Conservation (phyloP, 495 filamentous ascomycete genomes). For the Trichoderma virens region DNA sequence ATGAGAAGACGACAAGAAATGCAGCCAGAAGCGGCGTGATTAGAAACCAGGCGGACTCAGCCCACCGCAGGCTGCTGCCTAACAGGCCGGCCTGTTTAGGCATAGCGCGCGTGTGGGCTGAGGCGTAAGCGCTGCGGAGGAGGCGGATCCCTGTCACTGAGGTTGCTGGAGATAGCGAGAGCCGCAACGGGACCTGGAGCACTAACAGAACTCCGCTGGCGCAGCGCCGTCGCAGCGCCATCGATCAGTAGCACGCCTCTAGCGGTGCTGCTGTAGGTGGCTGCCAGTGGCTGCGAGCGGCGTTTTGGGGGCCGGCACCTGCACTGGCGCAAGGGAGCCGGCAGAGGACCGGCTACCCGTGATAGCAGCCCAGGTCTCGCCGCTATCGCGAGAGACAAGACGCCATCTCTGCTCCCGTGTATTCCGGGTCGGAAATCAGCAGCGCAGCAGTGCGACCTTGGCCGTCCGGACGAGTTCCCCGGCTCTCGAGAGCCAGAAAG, state of each 20-base stretch:
- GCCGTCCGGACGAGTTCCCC: neutral
- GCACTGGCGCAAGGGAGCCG: neutral
- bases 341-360: neutral
- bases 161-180: neutral
- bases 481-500: neutral
- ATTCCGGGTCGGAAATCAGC: neutral
- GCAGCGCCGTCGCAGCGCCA: neutral
- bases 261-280: neutral
- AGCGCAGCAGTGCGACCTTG: neutral
- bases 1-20: neutral
- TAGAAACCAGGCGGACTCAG: conserved; percentile 6
- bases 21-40: neutral
- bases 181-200: neutral
- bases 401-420: neutral
- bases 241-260: no score
- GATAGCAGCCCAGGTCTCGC: neutral
- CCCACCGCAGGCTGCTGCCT: conserved; percentile 8
- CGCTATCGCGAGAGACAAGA: neutral
- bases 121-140: conserved; percentile 9
- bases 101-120: conserved; percentile 3
- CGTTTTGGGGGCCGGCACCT: no score
- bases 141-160: neutral
- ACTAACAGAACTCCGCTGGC: neutral
- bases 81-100: neutral
- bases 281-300: neutral